Base-by-base conservation (phyloP, 1,284 basidiomycete species). In the Puccinia sorghi region DNA sequence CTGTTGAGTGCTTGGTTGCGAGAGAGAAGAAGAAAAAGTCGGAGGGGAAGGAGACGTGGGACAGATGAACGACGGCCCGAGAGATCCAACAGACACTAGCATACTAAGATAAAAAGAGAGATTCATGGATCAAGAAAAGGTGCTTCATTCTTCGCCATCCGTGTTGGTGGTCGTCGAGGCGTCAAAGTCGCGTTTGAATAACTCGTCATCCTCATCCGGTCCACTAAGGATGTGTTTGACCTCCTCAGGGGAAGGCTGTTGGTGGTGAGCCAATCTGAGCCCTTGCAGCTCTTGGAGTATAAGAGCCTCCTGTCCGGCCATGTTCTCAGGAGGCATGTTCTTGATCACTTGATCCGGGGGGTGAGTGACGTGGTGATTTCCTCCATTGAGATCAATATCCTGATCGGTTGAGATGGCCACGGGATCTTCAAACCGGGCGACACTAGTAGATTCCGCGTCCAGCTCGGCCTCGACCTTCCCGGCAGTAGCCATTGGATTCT, bases 121-220 rank as follows among this genome's bases (percentile, higher is more conserved):
- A 32, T 32, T 32, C 32, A 32, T 32, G 32, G 32, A 32, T 32
- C 32, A 32, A 32, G 32, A 32, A 32, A 32, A 32, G n/a, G 64
- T 20, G n/a, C 25, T 20, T 50, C 27, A 67, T 48, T 67, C 43
- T 67, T 67, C 64, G 43, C 64, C 64, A 27, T 67, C 64, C 6
- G 43, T 50, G 64, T 67, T 50, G 22, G 64, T 67, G n/a, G 63
- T 46, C 20, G 64, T 67, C 8, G 64, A 67, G 43, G 64, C 64
- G 25, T 67, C 64, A 11, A 67, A 25, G 64, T 67, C 64, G 2
- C n/a, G 43, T 48, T 15, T 67, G 43, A 27, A 67, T 8, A 17
- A n/a, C 22, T 67, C 64, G 41, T 67, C 43, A 17, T 67, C 64
- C 11, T 67, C 64, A 12, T 17, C 15, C 3, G 46, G 4, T 20